Evolutionary conservation across 2,329 filamentous ascomycete genomes (phyloP), one percentile per base, ranked within the genome.

Genomic region (Colletotrichum paranaense): DNA sequence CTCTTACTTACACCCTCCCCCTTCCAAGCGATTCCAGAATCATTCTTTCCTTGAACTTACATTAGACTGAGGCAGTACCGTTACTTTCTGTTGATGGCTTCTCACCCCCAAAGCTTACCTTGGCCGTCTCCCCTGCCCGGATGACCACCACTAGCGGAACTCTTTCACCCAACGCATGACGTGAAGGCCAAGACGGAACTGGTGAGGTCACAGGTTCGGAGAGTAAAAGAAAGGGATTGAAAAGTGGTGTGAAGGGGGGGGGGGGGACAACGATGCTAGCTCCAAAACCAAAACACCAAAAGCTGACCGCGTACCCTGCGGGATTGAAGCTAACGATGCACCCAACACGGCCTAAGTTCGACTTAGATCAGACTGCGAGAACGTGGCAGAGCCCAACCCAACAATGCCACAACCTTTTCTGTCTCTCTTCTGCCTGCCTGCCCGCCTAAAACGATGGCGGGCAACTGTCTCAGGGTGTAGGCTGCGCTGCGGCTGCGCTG

Each of bases 191-290:
- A 46, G 62, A 22, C 38, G 32, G 19, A 19, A 24, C 32, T 65
- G 53, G 42, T 57, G 62, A 65, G 62, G 62, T 65, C 62, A 65
- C 62, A 65, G 14, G 32, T 46, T 46, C 9, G 52, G 19, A 19
- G 7, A 49, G 19, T 22, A 1, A 46, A 49, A n/a, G 2, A 49
- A 49, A n/a, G 2, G 38, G 38, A 49, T 49, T 22, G 8, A 11
- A 49, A 9, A 49, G 42, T 16, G 38, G 38, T 42, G 19, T 49
- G 30, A 6, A 11, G 22, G 16, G 24, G 49, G 24, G 32, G 62
- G 22, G 32, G 28, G 30, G 49, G 24, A 26, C 30, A 30, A 64
- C 62, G 62, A 64, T 64, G 62, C 62, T 64, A 64, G 62, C 30
- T 26, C 62, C 30, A 19, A 6, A 57, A 32, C 62, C 49, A 57